A percentile compares a stretch with the other conserved stretches of the same genome.
phyloP scores from a whole-genome alignment of 1,139 yeast genomes.

The Taphrina wiesneri region DNA sequence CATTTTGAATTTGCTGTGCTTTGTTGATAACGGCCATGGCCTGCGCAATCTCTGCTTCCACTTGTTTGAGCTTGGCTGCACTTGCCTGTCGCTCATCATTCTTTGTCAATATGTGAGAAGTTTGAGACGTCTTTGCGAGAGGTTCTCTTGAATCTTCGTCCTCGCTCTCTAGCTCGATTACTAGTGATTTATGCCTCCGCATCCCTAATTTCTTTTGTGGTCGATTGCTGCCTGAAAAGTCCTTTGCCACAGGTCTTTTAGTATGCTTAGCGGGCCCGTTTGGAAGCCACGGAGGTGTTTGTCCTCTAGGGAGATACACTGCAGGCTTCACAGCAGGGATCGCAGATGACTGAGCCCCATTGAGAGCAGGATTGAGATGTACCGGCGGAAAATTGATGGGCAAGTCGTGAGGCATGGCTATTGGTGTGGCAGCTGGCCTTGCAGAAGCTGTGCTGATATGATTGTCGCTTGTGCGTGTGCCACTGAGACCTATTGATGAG shows the following conservation, averaged over 20 bases:
- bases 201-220: conserved; percentile 12
- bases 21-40: conserved; percentile 15
- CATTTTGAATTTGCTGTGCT: conserved; percentile 19
- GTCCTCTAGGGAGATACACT: background rate
- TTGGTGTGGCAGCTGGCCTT: background rate
- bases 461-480: background rate
- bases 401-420: conserved; percentile 5
- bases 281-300: background rate
- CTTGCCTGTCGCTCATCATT: background rate
- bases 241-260: background rate
- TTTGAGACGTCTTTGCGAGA: background rate
- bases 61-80: conserved; percentile 2
- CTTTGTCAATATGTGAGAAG: background rate
- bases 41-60: conserved; percentile 30
- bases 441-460: background rate
- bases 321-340: background rate
- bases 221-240: background rate
- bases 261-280: background rate
- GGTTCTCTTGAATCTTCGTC: conserved; percentile 4
- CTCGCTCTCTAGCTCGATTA: conserved; percentile 16
- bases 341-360: background rate
- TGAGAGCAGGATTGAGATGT: background rate
- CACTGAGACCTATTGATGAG: background rate
- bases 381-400: conserved; percentile 1
- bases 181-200: conserved; percentile 7